Percentiles rank a stretch among this genome's conserved stretches.
phyloP scores from a whole-genome alignment of 257 asterid genomes.

The Haberlea rhodopensis region DNA sequence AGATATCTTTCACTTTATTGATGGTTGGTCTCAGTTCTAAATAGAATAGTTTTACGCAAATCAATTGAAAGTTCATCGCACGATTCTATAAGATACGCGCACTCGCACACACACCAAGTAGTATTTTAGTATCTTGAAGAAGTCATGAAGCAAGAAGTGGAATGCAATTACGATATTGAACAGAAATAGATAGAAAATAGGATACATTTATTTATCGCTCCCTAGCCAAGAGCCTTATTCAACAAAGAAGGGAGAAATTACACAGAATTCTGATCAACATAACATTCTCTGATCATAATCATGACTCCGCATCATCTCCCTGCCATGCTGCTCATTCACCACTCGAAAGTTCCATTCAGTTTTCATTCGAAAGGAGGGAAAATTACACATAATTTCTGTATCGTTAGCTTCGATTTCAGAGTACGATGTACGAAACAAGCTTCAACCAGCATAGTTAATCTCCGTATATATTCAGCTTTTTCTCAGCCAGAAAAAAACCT shows the following conservation, averaged over 20 bases:
- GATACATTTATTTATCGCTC: neutral
- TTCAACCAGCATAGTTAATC: conserved; percentile 7
- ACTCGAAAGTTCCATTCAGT: neutral
- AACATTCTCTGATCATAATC: neutral
- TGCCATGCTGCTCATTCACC: conserved; percentile 15
- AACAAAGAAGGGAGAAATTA: neutral
- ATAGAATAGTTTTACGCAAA: too few relatives aligned
- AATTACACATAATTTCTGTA: conserved; percentile 15
- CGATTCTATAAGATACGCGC: too few relatives aligned
- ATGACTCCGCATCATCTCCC: neutral
- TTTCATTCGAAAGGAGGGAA: neutral
- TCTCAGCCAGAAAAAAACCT: conserved; percentile 19
- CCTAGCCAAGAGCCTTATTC: neutral
- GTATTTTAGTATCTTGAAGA: too few relatives aligned
- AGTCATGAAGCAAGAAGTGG: neutral
- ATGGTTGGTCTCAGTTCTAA: too few relatives aligned
- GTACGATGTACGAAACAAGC: conserved; percentile 10
- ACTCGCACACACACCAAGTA: too few relatives aligned
- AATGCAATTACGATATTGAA: neutral
- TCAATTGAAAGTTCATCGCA: too few relatives aligned
- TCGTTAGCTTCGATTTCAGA: conserved; percentile 10
- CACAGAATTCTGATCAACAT: neutral
- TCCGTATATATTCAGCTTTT: conserved; percentile 11
- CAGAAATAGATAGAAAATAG: too few relatives aligned
- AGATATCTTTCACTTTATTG: too few relatives aligned